Conservation (phyloP, 495 filamentous ascomycete genomes). For the Podospora pseudocomata region DNA sequence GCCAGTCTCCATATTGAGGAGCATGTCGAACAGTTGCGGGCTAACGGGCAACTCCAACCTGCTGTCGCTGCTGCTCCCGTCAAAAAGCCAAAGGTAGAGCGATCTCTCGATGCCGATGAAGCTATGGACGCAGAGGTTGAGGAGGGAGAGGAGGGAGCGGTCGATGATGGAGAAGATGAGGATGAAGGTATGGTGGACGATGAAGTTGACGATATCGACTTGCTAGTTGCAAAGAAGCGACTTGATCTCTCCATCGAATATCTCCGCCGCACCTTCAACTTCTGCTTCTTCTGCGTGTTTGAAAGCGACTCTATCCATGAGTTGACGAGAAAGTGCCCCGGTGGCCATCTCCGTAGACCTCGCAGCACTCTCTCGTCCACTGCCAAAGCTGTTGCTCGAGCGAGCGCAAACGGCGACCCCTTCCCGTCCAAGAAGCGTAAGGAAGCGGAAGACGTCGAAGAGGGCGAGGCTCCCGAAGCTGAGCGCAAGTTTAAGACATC, state of each 20-base stretch:
- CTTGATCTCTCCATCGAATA: slow-evolving; percentile 95
- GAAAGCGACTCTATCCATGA: slow-evolving; percentile 97
- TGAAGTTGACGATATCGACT: slow-evolving; percentile 81
- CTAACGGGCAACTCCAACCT: slow-evolving; percentile 69
- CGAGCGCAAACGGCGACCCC: slow-evolving; percentile 71
- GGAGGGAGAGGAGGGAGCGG: slow-evolving; percentile 64
- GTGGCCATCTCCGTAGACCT: slow-evolving; percentile 90
- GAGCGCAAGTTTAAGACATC: slow-evolving; percentile 62
- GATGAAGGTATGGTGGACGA: slow-evolving; percentile 76
- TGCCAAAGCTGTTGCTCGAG: slow-evolving; percentile 79
- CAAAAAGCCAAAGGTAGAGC: slow-evolving; percentile 59
- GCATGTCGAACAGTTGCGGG: slow-evolving; percentile 72
- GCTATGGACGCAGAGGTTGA: slow-evolving; percentile 68
- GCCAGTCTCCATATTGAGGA: slow-evolving; percentile 78
- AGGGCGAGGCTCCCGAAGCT: slow-evolving; percentile 56
- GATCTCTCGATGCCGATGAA: slow-evolving; percentile 61
- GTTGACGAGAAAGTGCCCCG: slow-evolving; percentile 89
- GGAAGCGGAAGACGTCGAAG: slow-evolving; percentile 63
- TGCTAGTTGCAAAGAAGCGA: slow-evolving; percentile 92
- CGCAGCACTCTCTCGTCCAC: slow-evolving; percentile 73
- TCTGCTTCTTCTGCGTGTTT: slow-evolving; percentile 99
- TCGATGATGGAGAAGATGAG: slow-evolving; percentile 66
- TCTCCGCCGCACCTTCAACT: slow-evolving; percentile 91
- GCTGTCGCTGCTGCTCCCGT: slow-evolving; percentile 53
- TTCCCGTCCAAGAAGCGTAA: slow-evolving; percentile 77